Conservation (phyloP, 805 yeast genomes). For the Candida fluviatilis region DNA sequence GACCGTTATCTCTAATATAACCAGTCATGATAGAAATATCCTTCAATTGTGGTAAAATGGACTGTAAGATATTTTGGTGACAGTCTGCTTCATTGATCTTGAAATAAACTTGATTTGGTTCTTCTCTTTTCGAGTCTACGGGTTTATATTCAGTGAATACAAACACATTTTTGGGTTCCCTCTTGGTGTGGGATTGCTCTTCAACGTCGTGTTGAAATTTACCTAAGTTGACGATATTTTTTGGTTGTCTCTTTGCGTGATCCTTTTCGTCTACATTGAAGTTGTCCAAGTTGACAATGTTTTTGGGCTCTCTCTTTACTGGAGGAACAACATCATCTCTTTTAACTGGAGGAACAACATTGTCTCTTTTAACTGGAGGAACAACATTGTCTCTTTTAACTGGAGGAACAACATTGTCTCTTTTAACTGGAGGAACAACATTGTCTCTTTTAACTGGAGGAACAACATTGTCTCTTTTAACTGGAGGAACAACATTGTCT, state of each 20-base stretch:
- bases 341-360: constrained; percentile 9
- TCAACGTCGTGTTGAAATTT: constrained; percentile 2
- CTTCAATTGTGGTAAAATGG: constrained; percentile 32
- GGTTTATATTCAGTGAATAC: constrained; percentile 1
- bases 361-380: too few relatives aligned
- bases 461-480: too few relatives aligned
- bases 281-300: constrained; percentile 12
- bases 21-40: constrained; percentile 59
- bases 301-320: constrained; percentile 16
- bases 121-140: constrained; percentile 3
- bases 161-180: constrained; percentile 12
- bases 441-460: too few relatives aligned
- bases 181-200: constrained; percentile 5
- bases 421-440: too few relatives aligned
- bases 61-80: constrained; percentile 23
- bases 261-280: constrained; percentile 7
- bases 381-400: too few relatives aligned
- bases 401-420: too few relatives aligned
- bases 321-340: constrained; percentile 4
- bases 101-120: constrained; percentile 11
- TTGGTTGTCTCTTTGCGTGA: constrained; percentile 5
- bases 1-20: constrained; percentile 62
- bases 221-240: constrained; percentile 7
- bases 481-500: too few relatives aligned
- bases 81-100: constrained; percentile 12